phyloP scores from a whole-genome alignment of 352 stramenopile genomes.

The Phytophthora macrochlamydospora region DNA sequence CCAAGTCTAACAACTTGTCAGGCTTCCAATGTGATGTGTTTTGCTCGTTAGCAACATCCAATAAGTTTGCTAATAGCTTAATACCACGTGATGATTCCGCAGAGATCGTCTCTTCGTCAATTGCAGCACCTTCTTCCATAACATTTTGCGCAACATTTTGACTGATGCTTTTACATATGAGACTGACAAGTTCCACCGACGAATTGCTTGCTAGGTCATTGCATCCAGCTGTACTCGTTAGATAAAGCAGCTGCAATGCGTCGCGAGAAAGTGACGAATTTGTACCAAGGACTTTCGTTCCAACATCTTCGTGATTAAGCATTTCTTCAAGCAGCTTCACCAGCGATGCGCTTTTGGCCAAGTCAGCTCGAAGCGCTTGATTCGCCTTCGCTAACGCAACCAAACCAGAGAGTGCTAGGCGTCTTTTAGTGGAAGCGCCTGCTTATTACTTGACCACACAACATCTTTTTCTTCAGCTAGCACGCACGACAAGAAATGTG shows the following conservation, averaged over 20 bases:
- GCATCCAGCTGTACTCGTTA: constrained; percentile 29
- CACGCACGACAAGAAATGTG: constrained; percentile 50
- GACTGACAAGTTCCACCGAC: constrained; percentile 19
- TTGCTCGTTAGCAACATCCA: constrained; percentile 35
- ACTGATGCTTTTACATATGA: constrained; percentile 10
- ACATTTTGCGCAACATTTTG: constrained; percentile 11
- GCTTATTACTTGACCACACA: neutral
- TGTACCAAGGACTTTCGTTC: neutral
- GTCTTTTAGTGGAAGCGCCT: constrained; percentile 16
- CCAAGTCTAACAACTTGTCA: constrained; percentile 34
- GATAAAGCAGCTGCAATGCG: constrained; percentile 30
- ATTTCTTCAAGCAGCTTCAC: constrained; percentile 40
- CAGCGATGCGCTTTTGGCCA: constrained; percentile 30
- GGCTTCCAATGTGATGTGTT: constrained; percentile 30
- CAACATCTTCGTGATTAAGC: constrained; percentile 2
- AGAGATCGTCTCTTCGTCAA: constrained; percentile 15
- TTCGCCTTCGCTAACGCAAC: constrained; percentile 43
- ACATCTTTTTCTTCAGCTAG: constrained; percentile 15
- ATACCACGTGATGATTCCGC: constrained; percentile 31
- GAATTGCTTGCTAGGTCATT: constrained; percentile 15
- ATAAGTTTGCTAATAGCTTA: constrained; percentile 57
- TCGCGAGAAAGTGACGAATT: constrained; percentile 17
- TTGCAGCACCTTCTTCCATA: neutral
- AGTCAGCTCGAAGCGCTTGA: constrained; percentile 32
- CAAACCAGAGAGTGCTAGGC: constrained; percentile 40